phyloP scores from a whole-genome alignment of 176 grass and related monocot species.

The Oropetium thomaeum region DNA sequence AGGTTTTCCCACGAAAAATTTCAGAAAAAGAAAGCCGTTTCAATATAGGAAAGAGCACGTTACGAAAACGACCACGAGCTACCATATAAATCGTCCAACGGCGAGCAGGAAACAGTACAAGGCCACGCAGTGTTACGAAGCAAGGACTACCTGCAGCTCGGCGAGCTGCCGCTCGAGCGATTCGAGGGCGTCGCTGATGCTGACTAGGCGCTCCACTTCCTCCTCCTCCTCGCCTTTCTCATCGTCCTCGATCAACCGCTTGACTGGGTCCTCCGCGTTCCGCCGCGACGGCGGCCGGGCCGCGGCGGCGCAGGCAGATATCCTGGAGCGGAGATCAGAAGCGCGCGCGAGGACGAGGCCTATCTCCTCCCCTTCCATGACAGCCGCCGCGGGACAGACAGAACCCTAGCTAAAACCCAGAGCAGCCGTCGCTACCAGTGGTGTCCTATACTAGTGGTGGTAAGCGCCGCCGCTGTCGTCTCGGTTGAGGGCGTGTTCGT shows the following conservation, averaged over 20 bases:
- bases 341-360: constrained; percentile 74
- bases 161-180: constrained; percentile 82
- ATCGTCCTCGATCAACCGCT: constrained; percentile 5
- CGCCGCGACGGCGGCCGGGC: neutral
- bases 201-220: constrained; percentile 43
- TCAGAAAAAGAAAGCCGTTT: neutral
- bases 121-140: too few relatives aligned
- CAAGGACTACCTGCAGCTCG: constrained; percentile 53
- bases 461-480: neutral
- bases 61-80: neutral
- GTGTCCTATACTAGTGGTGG: neutral
- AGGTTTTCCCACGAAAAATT: neutral
- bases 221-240: constrained; percentile 19
- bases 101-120: too few relatives aligned
- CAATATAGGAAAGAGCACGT: neutral
- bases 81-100: neutral
- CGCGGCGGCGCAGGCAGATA: constrained; percentile 49
- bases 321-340: constrained; percentile 68
- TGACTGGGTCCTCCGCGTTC: neutral
- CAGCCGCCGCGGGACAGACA: neutral
- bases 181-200: constrained; percentile 68
- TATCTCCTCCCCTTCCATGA: constrained; percentile 86
- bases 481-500: neutral
- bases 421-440: neutral
- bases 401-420: constrained; percentile 37